These are phyloP conservation scores for Stagonosporopsis rhizophila DNA, from an alignment of 2,329 filamentous ascomycete genomes.

Conservation along the genomic window DNA sequence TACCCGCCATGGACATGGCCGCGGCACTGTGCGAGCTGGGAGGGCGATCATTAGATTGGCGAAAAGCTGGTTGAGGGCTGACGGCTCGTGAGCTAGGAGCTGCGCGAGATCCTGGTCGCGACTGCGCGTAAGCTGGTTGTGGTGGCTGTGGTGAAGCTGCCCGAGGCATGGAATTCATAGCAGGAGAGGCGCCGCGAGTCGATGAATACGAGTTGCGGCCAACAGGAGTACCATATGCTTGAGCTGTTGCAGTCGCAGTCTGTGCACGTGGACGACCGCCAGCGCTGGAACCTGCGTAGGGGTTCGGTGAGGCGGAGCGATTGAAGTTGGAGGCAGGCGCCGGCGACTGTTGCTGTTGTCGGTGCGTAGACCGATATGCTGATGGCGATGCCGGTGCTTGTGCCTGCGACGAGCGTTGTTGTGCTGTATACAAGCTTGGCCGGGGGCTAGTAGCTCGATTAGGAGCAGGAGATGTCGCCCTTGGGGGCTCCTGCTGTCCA, in stretches of 20 bases:
- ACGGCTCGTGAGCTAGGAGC: conserved; percentile 51
- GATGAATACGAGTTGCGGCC: conserved; percentile 48
- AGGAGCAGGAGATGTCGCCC: conserved; percentile 71
- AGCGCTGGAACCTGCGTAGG: conserved; percentile 57
- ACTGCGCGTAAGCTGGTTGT: conserved; percentile 46
- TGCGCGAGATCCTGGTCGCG: conserved; percentile 42
- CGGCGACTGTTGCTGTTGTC: conserved; percentile 22
- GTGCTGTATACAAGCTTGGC: conserved; percentile 57
- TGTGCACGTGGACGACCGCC: conserved; percentile 44
- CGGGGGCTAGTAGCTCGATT: conserved; percentile 65
- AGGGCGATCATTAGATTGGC: conserved; percentile 57
- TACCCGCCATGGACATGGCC: conserved; percentile 53
- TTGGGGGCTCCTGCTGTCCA: conserved; percentile 54
- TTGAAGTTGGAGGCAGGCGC: conserved; percentile 24
- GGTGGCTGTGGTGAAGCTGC: conserved; percentile 56
- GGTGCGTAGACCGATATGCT: conserved; percentile 15
- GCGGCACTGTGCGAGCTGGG: conserved; percentile 55
- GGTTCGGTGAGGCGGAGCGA: conserved; percentile 64
- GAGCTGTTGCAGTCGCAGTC: conserved; percentile 47
- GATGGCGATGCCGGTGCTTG: conserved; percentile 20
- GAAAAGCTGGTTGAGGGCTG: conserved; percentile 62
- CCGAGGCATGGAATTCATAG: conserved; percentile 42
- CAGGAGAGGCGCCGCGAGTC: conserved; percentile 49
- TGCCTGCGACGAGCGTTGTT: conserved; percentile 23
- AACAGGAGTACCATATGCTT: conserved; percentile 43